These are phyloP conservation scores for Geranomyces variabilis DNA, from an alignment of 192 early-diverging fungal genomes.

Conservation along the genomic window DNA sequence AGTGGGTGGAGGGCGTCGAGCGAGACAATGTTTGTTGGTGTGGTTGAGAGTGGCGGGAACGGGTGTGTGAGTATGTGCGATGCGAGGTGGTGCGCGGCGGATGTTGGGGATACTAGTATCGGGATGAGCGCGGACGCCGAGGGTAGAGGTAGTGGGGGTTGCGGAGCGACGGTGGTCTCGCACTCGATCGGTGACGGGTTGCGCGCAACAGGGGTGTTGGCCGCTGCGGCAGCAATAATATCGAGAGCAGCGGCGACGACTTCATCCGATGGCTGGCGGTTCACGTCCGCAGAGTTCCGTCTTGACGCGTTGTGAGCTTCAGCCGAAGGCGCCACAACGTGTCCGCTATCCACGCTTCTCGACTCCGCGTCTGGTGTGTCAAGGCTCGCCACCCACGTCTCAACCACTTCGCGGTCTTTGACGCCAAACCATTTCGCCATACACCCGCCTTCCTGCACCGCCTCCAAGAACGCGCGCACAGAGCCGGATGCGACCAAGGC, in stretches of 20 bases:
- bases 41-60: neutral
- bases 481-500: constrained; percentile 11
- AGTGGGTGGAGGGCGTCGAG: constrained; percentile 5
- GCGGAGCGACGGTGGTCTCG: neutral
- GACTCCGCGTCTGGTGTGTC: neutral
- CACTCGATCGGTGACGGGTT: too few species aligned
- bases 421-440: constrained; percentile 26
- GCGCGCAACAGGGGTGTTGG: neutral
- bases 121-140: constrained; percentile 1
- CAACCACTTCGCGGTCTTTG: constrained; percentile 14
- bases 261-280: neutral
- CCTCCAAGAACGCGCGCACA: neutral
- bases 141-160: neutral
- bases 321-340: neutral
- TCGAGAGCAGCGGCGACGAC: neutral
- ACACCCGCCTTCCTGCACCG: constrained; percentile 8
- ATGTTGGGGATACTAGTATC: neutral
- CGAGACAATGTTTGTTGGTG: neutral
- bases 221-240: neutral
- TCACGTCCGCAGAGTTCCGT: neutral
- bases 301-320: neutral
- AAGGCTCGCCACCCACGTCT: constrained; percentile 21
- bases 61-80: neutral
- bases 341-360: neutral
- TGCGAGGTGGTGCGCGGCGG: neutral